phyloP scores from a whole-genome alignment of 305 asterid species.

The Rubia peregrina region DNA sequence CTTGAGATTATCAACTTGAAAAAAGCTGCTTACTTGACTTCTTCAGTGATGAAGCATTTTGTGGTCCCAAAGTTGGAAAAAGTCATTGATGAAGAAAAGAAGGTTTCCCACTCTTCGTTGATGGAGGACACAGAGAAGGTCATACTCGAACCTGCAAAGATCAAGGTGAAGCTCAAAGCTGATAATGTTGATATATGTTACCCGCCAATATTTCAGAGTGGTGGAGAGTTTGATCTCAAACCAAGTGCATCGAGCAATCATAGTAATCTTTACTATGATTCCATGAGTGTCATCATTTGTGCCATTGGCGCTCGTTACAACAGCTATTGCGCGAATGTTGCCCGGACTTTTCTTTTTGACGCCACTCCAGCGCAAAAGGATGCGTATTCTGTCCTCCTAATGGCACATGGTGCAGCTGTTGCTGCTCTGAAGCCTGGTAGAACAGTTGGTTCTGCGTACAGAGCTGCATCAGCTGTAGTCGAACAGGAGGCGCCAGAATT shows the following conservation, averaged over 20 bases:
- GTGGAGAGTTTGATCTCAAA: conserved; percentile 58
- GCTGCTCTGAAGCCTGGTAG: conserved; percentile 56
- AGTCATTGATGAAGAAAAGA: conserved; percentile 58
- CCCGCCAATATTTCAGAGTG: conserved; percentile 78
- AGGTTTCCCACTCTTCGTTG: conserved; percentile 48
- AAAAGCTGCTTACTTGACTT: conserved; percentile 64
- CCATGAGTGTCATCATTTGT: conserved; percentile 55
- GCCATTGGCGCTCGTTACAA: conserved; percentile 70
- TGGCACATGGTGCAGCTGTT: conserved; percentile 73
- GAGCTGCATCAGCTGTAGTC: conserved; percentile 49
- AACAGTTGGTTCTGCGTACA: conserved; percentile 40
- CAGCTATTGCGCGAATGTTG: conserved; percentile 67
- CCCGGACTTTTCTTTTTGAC: conserved; percentile 60
- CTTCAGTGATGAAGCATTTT: conserved; percentile 52
- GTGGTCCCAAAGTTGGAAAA: conserved; percentile 68
- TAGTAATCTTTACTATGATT: conserved; percentile 47
- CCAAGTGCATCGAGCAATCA: conserved; percentile 69
- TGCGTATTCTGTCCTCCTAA: conserved; percentile 64
- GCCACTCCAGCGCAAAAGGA: conserved; percentile 45
- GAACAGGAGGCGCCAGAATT: conserved; percentile 62
- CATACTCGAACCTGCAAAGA: conserved; percentile 47
- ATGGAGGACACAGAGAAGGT: conserved; percentile 72
- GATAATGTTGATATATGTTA: conserved; percentile 72
- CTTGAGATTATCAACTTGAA: conserved; percentile 43
- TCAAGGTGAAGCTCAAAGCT: conserved; percentile 58